A percentile compares a stretch with the other conserved stretches of the same genome.
Evolutionary conservation across 306 rosid species (phyloP).

Genomic region (Trichosanthes cucumerina): DNA sequence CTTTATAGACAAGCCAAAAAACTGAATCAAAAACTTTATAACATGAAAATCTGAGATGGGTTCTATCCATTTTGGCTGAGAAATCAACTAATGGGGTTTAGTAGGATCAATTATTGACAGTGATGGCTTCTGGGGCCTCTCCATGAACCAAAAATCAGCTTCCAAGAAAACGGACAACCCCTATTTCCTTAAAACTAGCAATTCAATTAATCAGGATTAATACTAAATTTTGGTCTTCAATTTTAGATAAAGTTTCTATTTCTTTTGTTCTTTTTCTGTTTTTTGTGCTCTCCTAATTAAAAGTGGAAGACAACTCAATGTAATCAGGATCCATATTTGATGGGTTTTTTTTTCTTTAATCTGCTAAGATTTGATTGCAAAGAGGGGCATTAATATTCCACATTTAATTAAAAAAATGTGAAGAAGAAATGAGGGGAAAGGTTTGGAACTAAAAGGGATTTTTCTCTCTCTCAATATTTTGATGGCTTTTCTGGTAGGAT

Average conservation of each 20-base stretch:
- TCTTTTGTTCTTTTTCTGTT: neutral
- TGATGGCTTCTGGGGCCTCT: constrained; percentile 1
- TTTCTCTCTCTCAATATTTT: neutral
- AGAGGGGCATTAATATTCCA: constrained; percentile 3
- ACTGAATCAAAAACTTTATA: neutral
- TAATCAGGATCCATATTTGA: neutral
- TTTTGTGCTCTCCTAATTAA: neutral
- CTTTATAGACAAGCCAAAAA: neutral
- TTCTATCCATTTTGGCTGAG: neutral
- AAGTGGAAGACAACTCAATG: constrained; percentile 8
- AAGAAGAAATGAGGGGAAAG: neutral
- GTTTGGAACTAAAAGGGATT: constrained; percentile 9
- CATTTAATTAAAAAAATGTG: neutral
- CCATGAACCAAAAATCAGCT: neutral
- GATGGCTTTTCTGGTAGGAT: constrained; percentile 2
- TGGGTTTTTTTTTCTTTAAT: neutral
- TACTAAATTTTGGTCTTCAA: neutral
- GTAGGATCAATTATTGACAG: neutral
- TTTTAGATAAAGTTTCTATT: neutral
- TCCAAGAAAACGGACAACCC: constrained; percentile 5
- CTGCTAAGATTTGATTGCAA: neutral
- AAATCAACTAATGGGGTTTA: neutral
- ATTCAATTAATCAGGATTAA: neutral
- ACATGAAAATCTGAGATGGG: neutral
- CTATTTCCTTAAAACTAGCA: neutral